Base-by-base conservation (phyloP, 495 filamentous ascomycete species). In the Neohortaea acidophila region DNA sequence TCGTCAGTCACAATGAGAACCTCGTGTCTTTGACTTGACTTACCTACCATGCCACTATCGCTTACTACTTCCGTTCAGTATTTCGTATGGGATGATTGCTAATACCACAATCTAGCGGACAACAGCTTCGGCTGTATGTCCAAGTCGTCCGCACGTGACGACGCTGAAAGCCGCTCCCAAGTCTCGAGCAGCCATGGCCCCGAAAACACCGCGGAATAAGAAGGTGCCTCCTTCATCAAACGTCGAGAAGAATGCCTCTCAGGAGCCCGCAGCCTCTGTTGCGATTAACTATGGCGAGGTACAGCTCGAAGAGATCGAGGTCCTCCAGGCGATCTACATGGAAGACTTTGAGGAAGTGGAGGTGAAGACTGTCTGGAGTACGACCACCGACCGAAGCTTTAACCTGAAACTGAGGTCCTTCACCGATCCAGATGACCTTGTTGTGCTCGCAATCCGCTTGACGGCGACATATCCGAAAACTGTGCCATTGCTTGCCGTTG, bases 401-500 rank as follows among this genome's bases (percentile, higher is more conserved):
- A 79, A 79, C 46, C 75, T 97, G 36, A 70, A 66, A 36, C 61
- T 94, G 21, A 81, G 74, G 49, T 69, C 84, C 8, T 68, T 69
- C 17, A 73, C 75, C 1, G 78, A 86, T 38, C 66, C 74, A 21
- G 73, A 81, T 8, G 63, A 76, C 21, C 59, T 60, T 12, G 59
- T 84, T 8, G 70, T 69, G 1, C 58, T 93, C 14, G 58, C 61
- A 19, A 80, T 89, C 24, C 75, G 79, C 22, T 55, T 97, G 19
- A 85, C 83, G 9, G 78, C 87, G 10, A 94, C 89, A 0, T 97
- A 97, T 58, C 91, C 91, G 6, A 94, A 87, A 57, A 80, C 84
- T 12, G 57, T 70, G 2, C 89, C 89, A 2, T 65, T 81, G 21
- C 54, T 97, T 3, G 73, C 65, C 7, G 51, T 92, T n/a, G 75